Conservation (phyloP, 257 asterid species). For the Ilex asprella region DNA sequence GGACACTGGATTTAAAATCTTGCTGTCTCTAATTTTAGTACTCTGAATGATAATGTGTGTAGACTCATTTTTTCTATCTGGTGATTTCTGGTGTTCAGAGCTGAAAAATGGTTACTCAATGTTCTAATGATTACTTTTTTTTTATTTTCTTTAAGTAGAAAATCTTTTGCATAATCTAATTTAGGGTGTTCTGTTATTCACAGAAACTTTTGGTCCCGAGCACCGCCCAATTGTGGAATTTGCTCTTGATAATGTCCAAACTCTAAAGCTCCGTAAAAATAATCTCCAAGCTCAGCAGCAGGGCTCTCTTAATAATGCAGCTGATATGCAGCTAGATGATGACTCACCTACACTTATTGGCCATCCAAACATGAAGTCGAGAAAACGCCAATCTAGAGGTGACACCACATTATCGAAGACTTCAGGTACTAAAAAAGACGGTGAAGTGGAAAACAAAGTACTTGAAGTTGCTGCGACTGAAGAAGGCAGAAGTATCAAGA, state of each 20-base stretch:
- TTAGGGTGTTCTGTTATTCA: conserved; percentile 10
- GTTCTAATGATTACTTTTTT: too few species aligned
- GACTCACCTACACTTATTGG: conserved; percentile 17
- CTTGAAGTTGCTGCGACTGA: conserved; percentile 16
- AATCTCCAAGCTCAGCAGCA: conserved; percentile 53
- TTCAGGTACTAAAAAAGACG: conserved; percentile 18
- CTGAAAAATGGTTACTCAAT: not conserved
- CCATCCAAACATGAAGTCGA: conserved; percentile 21
- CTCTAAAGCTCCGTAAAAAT: conserved; percentile 62
- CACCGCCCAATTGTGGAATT: conserved; percentile 98
- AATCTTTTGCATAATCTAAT: not conserved
- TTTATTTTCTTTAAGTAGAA: too few species aligned
- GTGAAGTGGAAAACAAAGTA: conserved; percentile 21
- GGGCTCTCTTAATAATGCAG: conserved; percentile 18
- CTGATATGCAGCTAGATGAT: conserved; percentile 22
- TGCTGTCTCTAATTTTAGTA: not conserved
- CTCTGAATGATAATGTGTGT: too few species aligned
- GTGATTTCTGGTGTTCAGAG: not conserved
- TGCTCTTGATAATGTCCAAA: conserved; percentile 84
- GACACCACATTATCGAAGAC: conserved; percentile 24
- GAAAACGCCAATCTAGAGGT: conserved; percentile 47
- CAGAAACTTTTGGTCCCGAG: conserved; percentile 79
- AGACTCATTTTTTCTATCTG: not conserved
- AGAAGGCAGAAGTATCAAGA: conserved; percentile 26
- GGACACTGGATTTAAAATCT: not conserved